These are phyloP conservation scores for Cenchrus americanus DNA, from an alignment of 176 grass and related monocot species.

Conservation along the genomic window DNA sequence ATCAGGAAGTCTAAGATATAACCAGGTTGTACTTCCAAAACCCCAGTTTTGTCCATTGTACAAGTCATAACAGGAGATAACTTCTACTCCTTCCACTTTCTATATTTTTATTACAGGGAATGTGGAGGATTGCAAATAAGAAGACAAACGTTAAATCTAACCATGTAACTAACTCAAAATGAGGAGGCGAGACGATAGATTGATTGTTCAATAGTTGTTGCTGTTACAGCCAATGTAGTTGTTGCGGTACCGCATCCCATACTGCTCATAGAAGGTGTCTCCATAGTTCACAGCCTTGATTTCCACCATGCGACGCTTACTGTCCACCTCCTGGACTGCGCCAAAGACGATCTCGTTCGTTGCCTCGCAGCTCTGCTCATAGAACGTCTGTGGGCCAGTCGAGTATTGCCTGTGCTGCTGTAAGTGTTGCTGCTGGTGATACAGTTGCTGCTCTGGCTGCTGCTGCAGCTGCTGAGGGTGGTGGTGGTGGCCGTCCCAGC, in stretches of 20 bases:
- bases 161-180: conserved; percentile 35
- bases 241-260: conserved; percentile 81
- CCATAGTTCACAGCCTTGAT: conserved; percentile 97
- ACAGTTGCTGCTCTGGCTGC: conserved; percentile 59
- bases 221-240: conserved; percentile 75
- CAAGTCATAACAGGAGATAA: conserved; percentile 26
- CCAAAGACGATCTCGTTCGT: conserved; percentile 97
- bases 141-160: conserved; percentile 27
- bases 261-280: conserved; percentile 77
- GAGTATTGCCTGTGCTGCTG: conserved; percentile 94
- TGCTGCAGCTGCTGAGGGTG: conserved; percentile 41
- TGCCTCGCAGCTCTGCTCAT: conserved; percentile 84
- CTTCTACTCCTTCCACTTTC: conserved; percentile 26
- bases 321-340: conserved; percentile 87
- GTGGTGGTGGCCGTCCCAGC: conserved; percentile 56
- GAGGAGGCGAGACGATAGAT: not conserved
- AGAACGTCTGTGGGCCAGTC: conserved; percentile 72
- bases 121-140: not conserved
- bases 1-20: not conserved
- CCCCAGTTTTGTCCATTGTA: conserved; percentile 19
- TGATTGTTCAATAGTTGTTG: conserved; percentile 48
- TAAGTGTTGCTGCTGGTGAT: conserved; percentile 72
- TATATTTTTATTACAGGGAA: conserved; percentile 34
- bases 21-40: conserved; percentile 36
- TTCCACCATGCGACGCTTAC: conserved; percentile 72